Evolutionary conservation across 2,329 filamentous ascomycete species (phyloP).

Genomic region (Aspergillus ruber): DNA sequence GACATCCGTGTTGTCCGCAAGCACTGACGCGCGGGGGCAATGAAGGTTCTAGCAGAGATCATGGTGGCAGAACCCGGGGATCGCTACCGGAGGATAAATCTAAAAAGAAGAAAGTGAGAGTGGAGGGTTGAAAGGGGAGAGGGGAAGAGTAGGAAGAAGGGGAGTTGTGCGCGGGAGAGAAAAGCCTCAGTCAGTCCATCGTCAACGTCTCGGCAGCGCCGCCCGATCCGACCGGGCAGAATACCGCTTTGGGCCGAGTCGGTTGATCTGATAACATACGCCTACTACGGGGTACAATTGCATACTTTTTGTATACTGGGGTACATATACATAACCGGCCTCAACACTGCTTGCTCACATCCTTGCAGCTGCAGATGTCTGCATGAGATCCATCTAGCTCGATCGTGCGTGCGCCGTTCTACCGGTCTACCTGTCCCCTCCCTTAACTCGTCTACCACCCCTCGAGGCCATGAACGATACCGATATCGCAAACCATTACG

Average conservation of each 20-base stretch:
- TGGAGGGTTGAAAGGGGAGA: constrained; percentile 11
- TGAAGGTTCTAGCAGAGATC: constrained; percentile 74
- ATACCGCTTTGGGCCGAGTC: constrained; percentile 8
- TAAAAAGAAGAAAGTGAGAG: constrained; percentile 17
- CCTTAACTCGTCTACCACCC: background rate
- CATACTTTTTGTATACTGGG: too few species aligned
- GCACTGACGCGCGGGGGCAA: constrained; percentile 71
- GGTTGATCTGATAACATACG: constrained; percentile 14
- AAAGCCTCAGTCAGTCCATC: constrained; percentile 4
- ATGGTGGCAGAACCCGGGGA: constrained; percentile 50
- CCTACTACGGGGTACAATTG: background rate
- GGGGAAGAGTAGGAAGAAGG: constrained; percentile 12
- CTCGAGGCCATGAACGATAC: constrained; percentile 56
- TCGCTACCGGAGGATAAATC: constrained; percentile 9
- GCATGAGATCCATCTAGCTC: constrained; percentile 6
- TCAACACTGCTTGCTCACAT: constrained; percentile 1
- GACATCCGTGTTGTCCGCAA: constrained; percentile 56
- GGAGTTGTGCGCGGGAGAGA: constrained; percentile 18
- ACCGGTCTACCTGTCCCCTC: constrained; percentile 7
- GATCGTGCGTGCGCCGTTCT: background rate
- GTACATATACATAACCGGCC: too few species aligned
- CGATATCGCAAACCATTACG: constrained; percentile 85
- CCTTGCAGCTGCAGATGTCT: constrained; percentile 7
- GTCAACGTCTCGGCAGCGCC: constrained; percentile 12
- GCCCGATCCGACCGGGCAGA: constrained; percentile 16